Evolutionary conservation across 768 basidiomycete genomes (phyloP).

Genomic region (Leccinum ochraceum): DNA sequence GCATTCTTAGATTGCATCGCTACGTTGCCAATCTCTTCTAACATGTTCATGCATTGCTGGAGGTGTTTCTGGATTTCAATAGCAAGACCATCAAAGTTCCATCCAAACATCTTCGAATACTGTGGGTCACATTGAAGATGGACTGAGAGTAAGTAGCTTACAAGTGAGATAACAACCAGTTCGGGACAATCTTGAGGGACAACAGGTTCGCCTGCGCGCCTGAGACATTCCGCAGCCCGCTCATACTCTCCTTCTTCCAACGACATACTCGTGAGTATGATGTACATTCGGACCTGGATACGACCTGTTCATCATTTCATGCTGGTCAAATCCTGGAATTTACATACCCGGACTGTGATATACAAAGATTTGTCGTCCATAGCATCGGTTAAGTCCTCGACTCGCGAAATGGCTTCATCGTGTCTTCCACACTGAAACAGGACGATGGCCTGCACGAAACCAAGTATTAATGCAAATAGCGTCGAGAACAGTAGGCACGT

Average conservation of each 20-base stretch:
- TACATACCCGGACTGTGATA: slow-evolving; percentile 4
- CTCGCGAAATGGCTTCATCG: neutral
- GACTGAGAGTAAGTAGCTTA: too few relatives aligned
- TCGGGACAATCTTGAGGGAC: too few relatives aligned
- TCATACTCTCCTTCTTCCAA: too few relatives aligned
- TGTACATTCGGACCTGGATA: too few relatives aligned
- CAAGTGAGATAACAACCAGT: too few relatives aligned
- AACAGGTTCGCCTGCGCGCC: too few relatives aligned
- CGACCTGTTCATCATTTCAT: too few relatives aligned
- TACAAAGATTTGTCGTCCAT: neutral
- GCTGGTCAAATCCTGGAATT: neutral
- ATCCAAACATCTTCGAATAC: too few relatives aligned
- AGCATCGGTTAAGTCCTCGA: slow-evolving; percentile 1
- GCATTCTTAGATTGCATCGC: neutral
- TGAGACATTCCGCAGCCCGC: too few relatives aligned
- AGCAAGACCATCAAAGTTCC: too few relatives aligned
- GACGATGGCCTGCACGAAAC: slow-evolving; percentile 4
- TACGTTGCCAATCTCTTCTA: neutral
- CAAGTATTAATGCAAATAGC: neutral
- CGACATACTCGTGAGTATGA: too few relatives aligned
- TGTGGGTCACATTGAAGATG: too few relatives aligned
- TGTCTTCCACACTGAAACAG: slow-evolving; percentile 10
- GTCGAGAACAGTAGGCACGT: accelerated
- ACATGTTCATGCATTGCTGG: neutral
- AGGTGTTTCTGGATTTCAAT: neutral